Evolutionary conservation across 2,329 filamentous ascomycete genomes (phyloP).

Genomic region (Calonectria ilicicola): DNA sequence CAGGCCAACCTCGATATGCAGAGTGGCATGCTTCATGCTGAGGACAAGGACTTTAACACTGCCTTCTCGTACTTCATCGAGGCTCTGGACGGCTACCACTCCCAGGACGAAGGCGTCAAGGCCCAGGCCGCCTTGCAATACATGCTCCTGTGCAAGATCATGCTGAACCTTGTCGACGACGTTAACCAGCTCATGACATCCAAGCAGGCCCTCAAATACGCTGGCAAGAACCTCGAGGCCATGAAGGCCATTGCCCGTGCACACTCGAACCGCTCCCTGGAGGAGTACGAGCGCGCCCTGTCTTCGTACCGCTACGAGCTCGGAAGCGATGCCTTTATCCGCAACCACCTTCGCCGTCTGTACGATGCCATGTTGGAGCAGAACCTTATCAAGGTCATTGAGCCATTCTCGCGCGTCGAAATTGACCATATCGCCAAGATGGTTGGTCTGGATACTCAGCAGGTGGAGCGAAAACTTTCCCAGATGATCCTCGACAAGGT

Average conservation of each 20-base stretch:
- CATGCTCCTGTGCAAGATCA: constrained; percentile 99
- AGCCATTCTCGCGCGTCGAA: constrained; percentile 97
- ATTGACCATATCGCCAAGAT: constrained; percentile 97
- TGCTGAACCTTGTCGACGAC: constrained; percentile 97
- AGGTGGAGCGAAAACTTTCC: constrained; percentile 97
- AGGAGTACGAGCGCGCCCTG: constrained; percentile 96
- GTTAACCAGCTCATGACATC: constrained; percentile 94
- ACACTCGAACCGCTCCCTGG: constrained; percentile 93
- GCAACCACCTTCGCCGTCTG: constrained; percentile 92
- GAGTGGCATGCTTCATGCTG: constrained; percentile 97
- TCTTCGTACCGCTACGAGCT: constrained; percentile 93
- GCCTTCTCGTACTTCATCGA: constrained; percentile 99
- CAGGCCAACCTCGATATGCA: constrained; percentile 99
- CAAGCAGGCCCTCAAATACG: constrained; percentile 97
- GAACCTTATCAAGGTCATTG: constrained; percentile 99
- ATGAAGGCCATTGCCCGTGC: constrained; percentile 99
- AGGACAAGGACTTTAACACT: constrained; percentile 99
- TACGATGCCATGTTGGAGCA: constrained; percentile 99
- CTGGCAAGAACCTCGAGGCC: constrained; percentile 93
- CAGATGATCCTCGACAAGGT: constrained; percentile 99
- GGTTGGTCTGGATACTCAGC: constrained; percentile 94
- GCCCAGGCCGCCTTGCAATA: constrained; percentile 99
- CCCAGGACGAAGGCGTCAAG: constrained; percentile 86
- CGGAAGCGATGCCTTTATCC: constrained; percentile 94
- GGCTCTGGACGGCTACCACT: constrained; percentile 95